Base-by-base conservation (phyloP, 1,139 yeast genomes). In the Zygosaccharomyces sapae region DNA sequence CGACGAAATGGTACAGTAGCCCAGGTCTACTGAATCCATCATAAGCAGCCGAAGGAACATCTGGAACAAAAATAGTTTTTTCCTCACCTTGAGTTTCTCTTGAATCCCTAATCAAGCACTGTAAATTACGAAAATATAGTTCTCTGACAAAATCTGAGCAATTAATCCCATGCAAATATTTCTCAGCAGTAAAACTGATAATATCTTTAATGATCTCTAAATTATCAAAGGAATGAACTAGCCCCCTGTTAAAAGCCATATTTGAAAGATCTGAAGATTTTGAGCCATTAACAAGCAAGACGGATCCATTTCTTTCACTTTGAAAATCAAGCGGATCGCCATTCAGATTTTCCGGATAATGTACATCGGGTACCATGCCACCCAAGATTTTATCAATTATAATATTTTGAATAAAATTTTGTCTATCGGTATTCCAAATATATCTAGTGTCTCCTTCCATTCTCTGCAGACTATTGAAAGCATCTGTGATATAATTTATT, bases 61-160 rank as follows among this genome's bases (percentile, higher is more conserved):
- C 70, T 66, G 60, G 70, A 49, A 87, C 72, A 45, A 90, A 78
- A 2, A 70, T 61, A 0, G 73, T 70, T 1, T 86, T 68, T 0
- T 90, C 80, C 58, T 82, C 88, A 36, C 75, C 68, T 0, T 65
- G 30, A 0, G 70, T 55, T 3, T 75, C 55, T 12, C n/a, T 7
- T 9, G 31, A 10, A 46, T 85, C 81, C 49, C 82, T 83, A 16
- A 90, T 75, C 44, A 86, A 68, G 37, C 73, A 53, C 2, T 71
- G 68, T 20, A 88, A 67, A 10, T 77, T 73, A 51, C 92, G 75
- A 52, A 86, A 79, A 43, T 78, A 70, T 20, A 88, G 59, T 58
- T 88, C 96, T 18, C 77, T 74, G 2, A 86, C 94, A 63, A 87
- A 82, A 25, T 73, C 73, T 1, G 83, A 73, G 43, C 80, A 82